These are phyloP conservation scores for Gyrodon lividus DNA, from an alignment of 768 basidiomycete genomes.

Conservation along the genomic window DNA sequence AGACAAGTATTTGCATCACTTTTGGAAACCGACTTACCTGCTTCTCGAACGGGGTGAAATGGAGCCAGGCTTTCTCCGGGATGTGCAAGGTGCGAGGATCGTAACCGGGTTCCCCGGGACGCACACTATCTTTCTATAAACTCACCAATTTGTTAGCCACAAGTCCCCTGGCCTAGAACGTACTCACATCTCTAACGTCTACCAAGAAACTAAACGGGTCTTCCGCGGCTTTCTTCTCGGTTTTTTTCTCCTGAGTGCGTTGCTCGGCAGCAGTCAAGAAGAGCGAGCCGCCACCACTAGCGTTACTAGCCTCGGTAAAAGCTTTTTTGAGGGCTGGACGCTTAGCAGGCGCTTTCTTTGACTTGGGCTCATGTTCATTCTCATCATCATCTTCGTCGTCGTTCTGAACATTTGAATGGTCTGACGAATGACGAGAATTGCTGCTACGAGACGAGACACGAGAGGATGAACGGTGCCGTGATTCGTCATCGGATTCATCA, in stretches of 20 bases:
- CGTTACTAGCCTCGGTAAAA: constrained; percentile 27
- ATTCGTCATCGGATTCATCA: constrained; percentile 61
- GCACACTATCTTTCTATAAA: constrained; percentile 71
- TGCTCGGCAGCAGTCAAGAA: constrained; percentile 87
- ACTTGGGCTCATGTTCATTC: constrained; percentile 32
- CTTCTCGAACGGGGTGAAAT: constrained; percentile 94
- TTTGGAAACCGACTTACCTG: constrained; percentile 47
- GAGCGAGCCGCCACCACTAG: constrained; percentile 32
- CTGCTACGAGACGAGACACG: constrained; percentile 45
- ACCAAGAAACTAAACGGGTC: constrained; percentile 72
- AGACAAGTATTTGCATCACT: background rate
- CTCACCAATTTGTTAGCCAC: background rate
- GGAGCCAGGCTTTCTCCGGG: constrained; percentile 71
- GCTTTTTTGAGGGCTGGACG: constrained; percentile 34
- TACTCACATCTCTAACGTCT: constrained; percentile 68
- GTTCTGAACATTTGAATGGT: constrained; percentile 33
- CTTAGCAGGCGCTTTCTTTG: constrained; percentile 36
- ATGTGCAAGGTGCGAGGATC: constrained; percentile 88
- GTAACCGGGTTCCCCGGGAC: constrained; percentile 81
- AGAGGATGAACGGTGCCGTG: constrained; percentile 47
- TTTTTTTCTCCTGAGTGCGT: constrained; percentile 72
- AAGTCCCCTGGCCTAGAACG: background rate
- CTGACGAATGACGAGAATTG: constrained; percentile 34
- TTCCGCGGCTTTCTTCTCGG: constrained; percentile 78
- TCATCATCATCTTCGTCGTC: constrained; percentile 45